Evolutionary conservation across 768 basidiomycete species (phyloP).

Genomic region (Xerocomellus chrysenteron): DNA sequence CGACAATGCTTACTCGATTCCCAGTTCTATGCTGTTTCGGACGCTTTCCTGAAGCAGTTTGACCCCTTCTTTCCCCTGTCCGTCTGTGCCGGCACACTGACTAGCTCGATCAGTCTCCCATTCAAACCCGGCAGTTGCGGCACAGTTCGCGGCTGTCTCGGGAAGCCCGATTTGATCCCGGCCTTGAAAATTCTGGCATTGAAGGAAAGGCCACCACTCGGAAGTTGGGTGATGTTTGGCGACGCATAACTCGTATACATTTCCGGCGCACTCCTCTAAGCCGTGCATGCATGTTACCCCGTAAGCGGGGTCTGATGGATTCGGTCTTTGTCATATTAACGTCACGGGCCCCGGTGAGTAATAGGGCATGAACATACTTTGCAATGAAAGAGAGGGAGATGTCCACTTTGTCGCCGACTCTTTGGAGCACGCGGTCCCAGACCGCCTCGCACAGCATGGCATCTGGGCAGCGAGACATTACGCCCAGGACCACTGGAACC

Average conservation of each 20-base stretch:
- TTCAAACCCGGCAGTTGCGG: slow-evolving; percentile 57
- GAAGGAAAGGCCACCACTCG: slow-evolving; percentile 83
- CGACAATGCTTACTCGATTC: slow-evolving; percentile 53
- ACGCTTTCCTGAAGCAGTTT: slow-evolving; percentile 64
- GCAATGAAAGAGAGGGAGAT: slow-evolving; percentile 73
- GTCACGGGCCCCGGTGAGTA: neutral
- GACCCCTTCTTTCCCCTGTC: slow-evolving; percentile 60
- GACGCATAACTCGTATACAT: slow-evolving; percentile 86
- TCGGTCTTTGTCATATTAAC: slow-evolving; percentile 43
- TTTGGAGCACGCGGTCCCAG: slow-evolving; percentile 68
- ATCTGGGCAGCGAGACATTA: slow-evolving; percentile 79
- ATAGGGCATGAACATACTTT: slow-evolving; percentile 46
- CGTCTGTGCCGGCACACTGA: slow-evolving; percentile 59
- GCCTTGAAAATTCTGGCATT: slow-evolving; percentile 73
- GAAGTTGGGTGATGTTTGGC: slow-evolving; percentile 52
- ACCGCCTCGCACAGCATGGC: slow-evolving; percentile 77
- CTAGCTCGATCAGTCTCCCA: slow-evolving; percentile 63
- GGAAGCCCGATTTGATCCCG: slow-evolving; percentile 61
- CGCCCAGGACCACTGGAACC: slow-evolving; percentile 54
- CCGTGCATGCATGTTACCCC: slow-evolving; percentile 87
- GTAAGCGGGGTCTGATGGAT: slow-evolving; percentile 64
- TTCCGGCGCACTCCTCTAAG: slow-evolving; percentile 77
- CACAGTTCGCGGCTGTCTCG: slow-evolving; percentile 65
- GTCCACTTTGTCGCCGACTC: slow-evolving; percentile 63
- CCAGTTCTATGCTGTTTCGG: slow-evolving; percentile 39